phyloP scores from a whole-genome alignment of 805 yeast species.

The Wickerhamomyces alni region DNA sequence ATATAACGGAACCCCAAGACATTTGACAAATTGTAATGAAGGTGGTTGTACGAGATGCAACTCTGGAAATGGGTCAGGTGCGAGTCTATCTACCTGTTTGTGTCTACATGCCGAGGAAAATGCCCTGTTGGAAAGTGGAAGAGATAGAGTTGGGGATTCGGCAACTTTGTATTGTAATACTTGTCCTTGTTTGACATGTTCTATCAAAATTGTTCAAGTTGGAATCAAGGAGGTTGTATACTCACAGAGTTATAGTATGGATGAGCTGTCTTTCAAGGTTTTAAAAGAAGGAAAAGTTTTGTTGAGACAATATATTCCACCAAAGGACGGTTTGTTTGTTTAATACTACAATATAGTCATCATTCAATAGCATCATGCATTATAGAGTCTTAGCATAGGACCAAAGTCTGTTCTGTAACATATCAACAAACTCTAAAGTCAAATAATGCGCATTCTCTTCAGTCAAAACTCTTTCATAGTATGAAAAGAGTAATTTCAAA shows the following conservation, averaged over 20 bases:
- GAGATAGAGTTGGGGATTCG: conserved; percentile 66
- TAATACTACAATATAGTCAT: not conserved
- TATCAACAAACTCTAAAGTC: conserved; percentile 45
- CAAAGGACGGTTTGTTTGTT: conserved; percentile 18
- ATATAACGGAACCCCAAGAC: conserved; percentile 95
- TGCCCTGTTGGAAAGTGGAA: conserved; percentile 89
- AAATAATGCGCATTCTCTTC: conserved; percentile 35
- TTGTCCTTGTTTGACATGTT: conserved; percentile 94
- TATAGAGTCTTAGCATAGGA: not conserved
- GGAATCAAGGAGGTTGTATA: conserved; percentile 92
- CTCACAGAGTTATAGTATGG: conserved; percentile 91
- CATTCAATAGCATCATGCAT: not conserved
- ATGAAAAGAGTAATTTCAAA: conserved; percentile 54
- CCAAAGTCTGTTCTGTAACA: conserved; percentile 41
- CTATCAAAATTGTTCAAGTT: conserved; percentile 89
- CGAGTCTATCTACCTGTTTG: conserved; percentile 72
- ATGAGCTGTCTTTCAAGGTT: conserved; percentile 63
- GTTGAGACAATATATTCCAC: conserved; percentile 51
- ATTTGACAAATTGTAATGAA: conserved; percentile 80
- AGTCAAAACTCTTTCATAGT: conserved; percentile 38
- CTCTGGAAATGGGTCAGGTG: conserved; percentile 54
- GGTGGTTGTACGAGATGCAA: conserved; percentile 96
- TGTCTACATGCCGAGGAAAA: conserved; percentile 98
- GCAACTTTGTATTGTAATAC: conserved; percentile 88
- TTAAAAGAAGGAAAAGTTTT: conserved; percentile 67